A percentile compares a stretch with the other conserved stretches of the same genome.
Evolutionary conservation across 2,329 filamentous ascomycete species (phyloP).

Genomic region (Stemphylium lycopersici): DNA sequence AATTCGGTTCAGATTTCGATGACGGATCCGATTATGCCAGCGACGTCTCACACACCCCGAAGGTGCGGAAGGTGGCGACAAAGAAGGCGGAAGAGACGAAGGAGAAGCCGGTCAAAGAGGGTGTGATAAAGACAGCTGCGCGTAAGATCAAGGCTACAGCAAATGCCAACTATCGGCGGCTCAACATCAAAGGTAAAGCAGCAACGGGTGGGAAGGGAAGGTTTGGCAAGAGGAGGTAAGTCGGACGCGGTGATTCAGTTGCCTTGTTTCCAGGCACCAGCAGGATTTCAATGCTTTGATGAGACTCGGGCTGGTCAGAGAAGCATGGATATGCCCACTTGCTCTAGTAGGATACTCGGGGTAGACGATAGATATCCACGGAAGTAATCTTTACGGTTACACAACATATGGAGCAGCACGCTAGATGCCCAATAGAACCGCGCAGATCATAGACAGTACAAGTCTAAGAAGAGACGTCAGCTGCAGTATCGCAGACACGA

Average conservation of each 20-base stretch:
- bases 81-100: constrained; percentile 21
- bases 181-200: constrained; percentile 60
- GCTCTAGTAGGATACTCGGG: neutral
- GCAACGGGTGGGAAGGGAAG: constrained; percentile 49
- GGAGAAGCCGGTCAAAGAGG: constrained; percentile 28
- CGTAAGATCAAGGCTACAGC: constrained; percentile 55
- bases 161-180: constrained; percentile 55
- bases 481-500: constrained; percentile 5
- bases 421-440: constrained; percentile 10
- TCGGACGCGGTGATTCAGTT: neutral
- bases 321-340: neutral
- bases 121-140: constrained; percentile 46
- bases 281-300: neutral
- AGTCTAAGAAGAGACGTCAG: constrained; percentile 2
- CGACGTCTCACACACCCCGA: constrained; percentile 45
- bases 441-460: constrained; percentile 7
- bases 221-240: constrained; percentile 43
- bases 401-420: constrained; percentile 6
- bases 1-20: constrained; percentile 39
- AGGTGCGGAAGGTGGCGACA: constrained; percentile 32
- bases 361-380: constrained; percentile 3
- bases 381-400: constrained; percentile 5
- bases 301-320: neutral
- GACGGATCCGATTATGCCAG: constrained; percentile 53
- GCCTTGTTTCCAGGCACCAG: neutral